Base-by-base conservation (phyloP, 2,329 filamentous ascomycete species). In the Sporothrix protearum region DNA sequence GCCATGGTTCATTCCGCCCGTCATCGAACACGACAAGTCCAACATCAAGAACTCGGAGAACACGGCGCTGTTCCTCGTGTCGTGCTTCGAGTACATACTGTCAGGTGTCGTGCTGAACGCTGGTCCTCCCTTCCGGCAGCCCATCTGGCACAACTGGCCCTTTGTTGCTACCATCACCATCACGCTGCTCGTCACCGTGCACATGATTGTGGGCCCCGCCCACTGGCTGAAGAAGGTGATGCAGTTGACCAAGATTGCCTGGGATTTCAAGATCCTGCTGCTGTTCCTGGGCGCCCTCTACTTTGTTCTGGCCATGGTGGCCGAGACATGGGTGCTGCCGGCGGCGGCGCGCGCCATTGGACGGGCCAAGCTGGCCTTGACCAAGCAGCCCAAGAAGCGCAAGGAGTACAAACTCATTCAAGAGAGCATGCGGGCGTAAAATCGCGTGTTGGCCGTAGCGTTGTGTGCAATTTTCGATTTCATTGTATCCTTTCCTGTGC, bases 21-120 rank as follows among this genome's bases (percentile, higher is more conserved):
- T 89, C 71, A 79, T 97, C 33, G 87, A 94, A 77, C 88, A 87
- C 33, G 87, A 97, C 39, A 91, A 96, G 77, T 91, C 92, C 30
- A 97, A 96, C 78, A 91, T 94, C 69, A 86, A 91, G 77, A 98
- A 98, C 80, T 97, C 93, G 10, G 92, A 98, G 77, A 98, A 99
- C 77, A 97, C 95, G 0, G 89, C 92, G 0, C 83, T 99, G 1
- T 99, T 99, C 83, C 82, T 98, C 39, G 85, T 94, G 5, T 96
- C 92, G 1, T 97, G 94, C 79, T 98, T 94, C 77, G 94, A 98
- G 79, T 99, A 99, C 80, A 96, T 97, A 49, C 85, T 97, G 28
- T 92, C 93, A 0, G 96, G 93, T 3, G 86, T 98, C 51, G 91
- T 98, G 0, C 85, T 99, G 39, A 97, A 92, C 76, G 93, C 96